Evolutionary conservation across 768 basidiomycete species (phyloP).

Genomic region (Trametes villosa): DNA sequence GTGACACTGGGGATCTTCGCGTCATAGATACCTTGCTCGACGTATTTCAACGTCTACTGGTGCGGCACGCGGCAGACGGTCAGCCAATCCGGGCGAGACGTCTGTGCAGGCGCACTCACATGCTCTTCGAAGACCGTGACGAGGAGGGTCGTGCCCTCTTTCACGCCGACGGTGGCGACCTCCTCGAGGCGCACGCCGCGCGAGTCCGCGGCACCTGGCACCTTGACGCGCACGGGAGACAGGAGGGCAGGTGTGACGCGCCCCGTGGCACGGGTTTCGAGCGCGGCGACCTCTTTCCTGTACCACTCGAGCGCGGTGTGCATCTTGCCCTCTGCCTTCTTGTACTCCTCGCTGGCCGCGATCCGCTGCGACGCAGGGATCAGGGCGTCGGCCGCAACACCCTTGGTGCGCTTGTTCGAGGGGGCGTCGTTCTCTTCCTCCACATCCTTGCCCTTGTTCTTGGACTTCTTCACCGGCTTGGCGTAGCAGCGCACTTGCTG

Average conservation of each 20-base stretch:
- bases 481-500: slow-evolving; percentile 19
- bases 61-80: not conserved
- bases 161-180: slow-evolving; percentile 78
- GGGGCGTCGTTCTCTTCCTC: slow-evolving; percentile 3
- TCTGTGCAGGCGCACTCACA: slow-evolving; percentile 47
- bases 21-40: slow-evolving; percentile 77
- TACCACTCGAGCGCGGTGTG: slow-evolving; percentile 67
- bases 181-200: slow-evolving; percentile 55
- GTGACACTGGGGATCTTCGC: slow-evolving; percentile 73
- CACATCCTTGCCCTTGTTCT: slow-evolving; percentile 11
- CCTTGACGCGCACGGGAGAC: slow-evolving; percentile 64
- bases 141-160: slow-evolving; percentile 73
- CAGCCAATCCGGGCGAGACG: not conserved
- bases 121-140: slow-evolving; percentile 80
- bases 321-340: slow-evolving; percentile 69
- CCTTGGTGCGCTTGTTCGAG: slow-evolving; percentile 10
- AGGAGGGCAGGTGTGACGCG: slow-evolving; percentile 77
- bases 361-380: slow-evolving; percentile 72
- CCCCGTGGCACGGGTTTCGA: slow-evolving; percentile 74
- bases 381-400: slow-evolving; percentile 56
- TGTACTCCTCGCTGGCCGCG: slow-evolving; percentile 60
- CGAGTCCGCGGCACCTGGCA: slow-evolving; percentile 39
- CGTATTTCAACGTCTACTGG: slow-evolving; percentile 72
- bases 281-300: slow-evolving; percentile 72
- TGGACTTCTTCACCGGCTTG: slow-evolving; percentile 16